Evolutionary conservation across 257 asterid genomes (phyloP).

Genomic region (Misopates orontium): DNA sequence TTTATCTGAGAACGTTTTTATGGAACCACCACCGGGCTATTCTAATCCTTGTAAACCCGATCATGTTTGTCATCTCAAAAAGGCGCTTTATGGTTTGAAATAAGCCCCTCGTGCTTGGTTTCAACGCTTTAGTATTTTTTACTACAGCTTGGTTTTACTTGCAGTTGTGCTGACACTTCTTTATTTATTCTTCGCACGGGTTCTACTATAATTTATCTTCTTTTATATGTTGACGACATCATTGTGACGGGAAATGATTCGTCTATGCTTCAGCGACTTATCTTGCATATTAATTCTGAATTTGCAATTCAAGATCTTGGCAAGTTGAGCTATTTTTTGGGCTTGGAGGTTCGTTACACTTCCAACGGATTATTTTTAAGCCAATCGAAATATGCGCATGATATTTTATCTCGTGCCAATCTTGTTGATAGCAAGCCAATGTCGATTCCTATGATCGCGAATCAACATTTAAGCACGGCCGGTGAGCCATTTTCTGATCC

Average conservation of each 20-base stretch:
- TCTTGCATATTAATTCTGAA: neutral
- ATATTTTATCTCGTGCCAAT: neutral
- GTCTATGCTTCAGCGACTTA: neutral
- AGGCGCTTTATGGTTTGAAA: too few relatives aligned
- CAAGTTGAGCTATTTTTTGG: neutral
- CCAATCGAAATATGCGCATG: neutral
- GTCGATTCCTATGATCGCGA: neutral
- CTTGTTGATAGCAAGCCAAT: neutral
- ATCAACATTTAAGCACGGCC: neutral
- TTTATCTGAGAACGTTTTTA: neutral
- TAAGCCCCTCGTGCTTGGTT: too few relatives aligned
- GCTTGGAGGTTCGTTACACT: neutral
- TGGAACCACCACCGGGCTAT: neutral
- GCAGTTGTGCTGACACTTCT: too few relatives aligned
- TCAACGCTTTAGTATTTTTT: too few relatives aligned
- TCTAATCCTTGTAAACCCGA: neutral
- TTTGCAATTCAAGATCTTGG: neutral
- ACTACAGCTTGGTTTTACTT: too few relatives aligned
- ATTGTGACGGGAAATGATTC: neutral
- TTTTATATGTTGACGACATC: neutral
- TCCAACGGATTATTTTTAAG: neutral
- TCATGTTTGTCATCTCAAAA: too few relatives aligned
- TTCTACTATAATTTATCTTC: neutral
- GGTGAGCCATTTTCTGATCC: neutral
- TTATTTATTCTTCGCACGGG: too few relatives aligned